phyloP scores from a whole-genome alignment of 331 rosid species.

The Quercus lobata region DNA sequence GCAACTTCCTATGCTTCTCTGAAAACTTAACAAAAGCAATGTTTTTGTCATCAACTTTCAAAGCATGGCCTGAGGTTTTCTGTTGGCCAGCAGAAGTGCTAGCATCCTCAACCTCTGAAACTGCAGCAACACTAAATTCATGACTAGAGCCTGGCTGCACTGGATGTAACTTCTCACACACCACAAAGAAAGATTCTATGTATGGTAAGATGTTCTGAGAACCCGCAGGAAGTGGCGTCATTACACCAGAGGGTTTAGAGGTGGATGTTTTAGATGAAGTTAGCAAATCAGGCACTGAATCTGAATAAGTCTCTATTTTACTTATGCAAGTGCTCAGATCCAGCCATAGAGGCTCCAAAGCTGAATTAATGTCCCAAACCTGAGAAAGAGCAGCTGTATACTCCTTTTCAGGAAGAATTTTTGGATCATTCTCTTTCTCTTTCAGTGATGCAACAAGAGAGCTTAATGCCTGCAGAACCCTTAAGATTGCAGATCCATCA shows the following conservation, averaged over 20 bases:
- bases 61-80: slow-evolving; percentile 49
- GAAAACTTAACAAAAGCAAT: slow-evolving; percentile 82
- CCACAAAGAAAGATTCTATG: slow-evolving; percentile 95
- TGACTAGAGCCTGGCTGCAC: slow-evolving; percentile 64
- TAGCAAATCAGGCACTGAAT: slow-evolving; percentile 53
- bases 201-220: slow-evolving; percentile 94
- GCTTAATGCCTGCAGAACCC: slow-evolving; percentile 96
- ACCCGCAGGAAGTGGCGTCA: slow-evolving; percentile 88
- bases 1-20: slow-evolving; percentile 91
- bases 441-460: slow-evolving; percentile 64
- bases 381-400: slow-evolving; percentile 54
- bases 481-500: slow-evolving; percentile 91
- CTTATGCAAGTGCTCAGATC: slow-evolving; percentile 92
- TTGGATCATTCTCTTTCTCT: slow-evolving; percentile 55
- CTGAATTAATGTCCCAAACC: slow-evolving; percentile 73
- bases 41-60: slow-evolving; percentile 79
- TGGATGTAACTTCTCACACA: slow-evolving; percentile 95
- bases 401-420: slow-evolving; percentile 36
- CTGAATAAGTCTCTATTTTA: slow-evolving; percentile 86
- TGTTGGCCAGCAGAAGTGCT: slow-evolving; percentile 56
- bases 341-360: slow-evolving; percentile 91
- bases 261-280: slow-evolving; percentile 50
- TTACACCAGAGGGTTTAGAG: slow-evolving; percentile 64
- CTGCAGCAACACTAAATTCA: slow-evolving; percentile 49
- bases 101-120: slow-evolving; percentile 77